These are phyloP conservation scores for Barbarea vulgaris DNA, from an alignment of 345 rosid species.

Conservation along the genomic window DNA sequence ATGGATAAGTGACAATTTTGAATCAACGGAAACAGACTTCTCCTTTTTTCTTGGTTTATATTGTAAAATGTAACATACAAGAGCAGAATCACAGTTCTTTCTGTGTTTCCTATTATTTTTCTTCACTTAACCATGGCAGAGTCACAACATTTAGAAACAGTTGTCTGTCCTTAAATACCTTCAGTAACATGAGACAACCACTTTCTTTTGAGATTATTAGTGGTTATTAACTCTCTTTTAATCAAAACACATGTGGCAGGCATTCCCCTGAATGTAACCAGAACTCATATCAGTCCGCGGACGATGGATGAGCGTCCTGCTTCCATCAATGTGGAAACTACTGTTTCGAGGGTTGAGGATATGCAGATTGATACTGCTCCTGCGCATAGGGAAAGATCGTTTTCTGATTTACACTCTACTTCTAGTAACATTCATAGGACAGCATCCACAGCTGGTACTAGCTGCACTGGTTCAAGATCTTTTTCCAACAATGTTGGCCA, in stretches of 20 bases:
- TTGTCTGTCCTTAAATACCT: neutral
- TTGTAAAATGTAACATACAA: neutral
- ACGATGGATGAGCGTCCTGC: conserved; percentile 39
- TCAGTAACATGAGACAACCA: conserved; percentile 9
- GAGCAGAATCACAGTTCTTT: neutral
- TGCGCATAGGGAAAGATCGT: conserved; percentile 32
- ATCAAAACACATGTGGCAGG: conserved; percentile 44
- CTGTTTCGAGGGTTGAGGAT: conserved; percentile 51
- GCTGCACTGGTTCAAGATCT: conserved; percentile 42
- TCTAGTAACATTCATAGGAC: conserved; percentile 42
- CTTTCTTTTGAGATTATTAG: conserved; percentile 14
- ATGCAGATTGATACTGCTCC: conserved; percentile 47
- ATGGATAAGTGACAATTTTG: neutral
- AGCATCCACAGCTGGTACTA: conserved; percentile 37
- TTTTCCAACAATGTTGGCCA: conserved; percentile 35
- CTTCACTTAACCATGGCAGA: conserved; percentile 1
- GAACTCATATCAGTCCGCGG: conserved; percentile 40
- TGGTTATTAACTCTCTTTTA: conserved; percentile 15
- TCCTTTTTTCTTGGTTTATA: neutral
- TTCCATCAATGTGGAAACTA: conserved; percentile 40
- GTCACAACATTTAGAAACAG: neutral
- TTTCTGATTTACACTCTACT: conserved; percentile 33
- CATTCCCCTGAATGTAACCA: conserved; percentile 39
- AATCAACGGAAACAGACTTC: neutral
- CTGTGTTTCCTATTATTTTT: conserved; percentile 13